Conservation (phyloP, 2,329 filamentous ascomycete genomes). For the Fusarium sublunatum region DNA sequence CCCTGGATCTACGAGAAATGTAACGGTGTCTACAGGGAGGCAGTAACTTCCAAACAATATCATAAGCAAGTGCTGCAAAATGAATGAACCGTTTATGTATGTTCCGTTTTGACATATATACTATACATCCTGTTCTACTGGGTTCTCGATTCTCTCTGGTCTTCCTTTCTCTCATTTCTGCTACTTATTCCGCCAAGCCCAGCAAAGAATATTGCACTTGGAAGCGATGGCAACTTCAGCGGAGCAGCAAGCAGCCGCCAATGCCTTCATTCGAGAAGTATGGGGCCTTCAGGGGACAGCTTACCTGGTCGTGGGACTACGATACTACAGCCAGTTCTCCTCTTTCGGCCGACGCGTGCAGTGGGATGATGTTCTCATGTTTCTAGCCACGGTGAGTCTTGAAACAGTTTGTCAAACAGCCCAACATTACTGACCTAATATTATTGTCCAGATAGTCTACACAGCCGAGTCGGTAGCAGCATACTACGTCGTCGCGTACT, state of each 20-base stretch:
- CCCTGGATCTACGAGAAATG: not conserved
- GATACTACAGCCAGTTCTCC: slow-evolving; percentile 17
- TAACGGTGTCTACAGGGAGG: not conserved
- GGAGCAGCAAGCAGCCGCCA: slow-evolving; percentile 13
- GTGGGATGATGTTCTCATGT: slow-evolving; percentile 15
- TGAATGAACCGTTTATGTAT: not conserved
- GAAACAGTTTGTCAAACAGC: not conserved
- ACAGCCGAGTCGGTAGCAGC: slow-evolving; percentile 17
- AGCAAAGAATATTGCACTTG: not conserved
- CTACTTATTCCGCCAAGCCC: not conserved
- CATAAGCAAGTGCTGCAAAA: not conserved
- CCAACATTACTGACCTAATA: not conserved
- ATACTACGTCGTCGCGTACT: slow-evolving; percentile 13
- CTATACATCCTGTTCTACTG: not conserved
- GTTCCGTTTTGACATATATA: not conserved
- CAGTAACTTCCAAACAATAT: not conserved
- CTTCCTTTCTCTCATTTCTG: not conserved
- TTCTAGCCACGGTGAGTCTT: slow-evolving; percentile 8
- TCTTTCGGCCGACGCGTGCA: slow-evolving; percentile 8
- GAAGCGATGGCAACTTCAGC: slow-evolving; percentile 9
- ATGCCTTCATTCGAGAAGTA: slow-evolving; percentile 13
- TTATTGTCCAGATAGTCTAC: not conserved
- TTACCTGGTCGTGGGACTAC: slow-evolving; percentile 8
- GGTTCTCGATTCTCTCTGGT: not conserved
- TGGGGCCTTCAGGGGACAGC: slow-evolving; percentile 16